Percentiles rank a stretch among this genome's conserved stretches.
phyloP scores from a whole-genome alignment of 768 basidiomycete species.

The Scleroderma bovista region DNA sequence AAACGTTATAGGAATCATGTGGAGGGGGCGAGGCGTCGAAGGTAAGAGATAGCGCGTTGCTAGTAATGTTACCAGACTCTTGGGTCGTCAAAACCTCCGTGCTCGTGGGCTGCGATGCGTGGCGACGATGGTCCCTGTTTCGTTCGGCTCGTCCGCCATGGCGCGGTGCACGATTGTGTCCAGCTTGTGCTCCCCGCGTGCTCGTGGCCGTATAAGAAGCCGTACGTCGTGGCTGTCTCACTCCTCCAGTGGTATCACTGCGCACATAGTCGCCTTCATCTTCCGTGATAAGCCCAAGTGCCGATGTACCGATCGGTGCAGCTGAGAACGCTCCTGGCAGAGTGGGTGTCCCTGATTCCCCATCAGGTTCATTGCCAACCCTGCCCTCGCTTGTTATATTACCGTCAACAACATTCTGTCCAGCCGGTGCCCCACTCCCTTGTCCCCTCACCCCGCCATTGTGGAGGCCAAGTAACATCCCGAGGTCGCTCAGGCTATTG shows the following conservation, averaged over 20 bases:
- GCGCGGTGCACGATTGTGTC: slow-evolving; percentile 14
- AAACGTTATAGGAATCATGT: slow-evolving; percentile 18
- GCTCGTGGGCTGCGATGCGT: slow-evolving; percentile 15
- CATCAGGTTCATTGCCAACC: slow-evolving; percentile 6
- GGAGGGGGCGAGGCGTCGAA: slow-evolving; percentile 31
- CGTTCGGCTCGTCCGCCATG: slow-evolving; percentile 22
- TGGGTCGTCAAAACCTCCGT: slow-evolving; percentile 16
- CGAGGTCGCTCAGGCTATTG: slow-evolving; percentile 24
- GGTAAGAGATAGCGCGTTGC: slow-evolving; percentile 30
- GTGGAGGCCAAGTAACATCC: slow-evolving; percentile 25
- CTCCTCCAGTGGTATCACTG: slow-evolving; percentile 4
- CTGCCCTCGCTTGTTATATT: slow-evolving; percentile 11
- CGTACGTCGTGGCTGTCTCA: slow-evolving; percentile 13
- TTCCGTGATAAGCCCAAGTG: slow-evolving; percentile 28
- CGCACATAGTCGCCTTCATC: slow-evolving; percentile 21
- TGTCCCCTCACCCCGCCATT: slow-evolving; percentile 25
- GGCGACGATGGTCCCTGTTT: slow-evolving; percentile 13
- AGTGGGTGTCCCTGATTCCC: slow-evolving; percentile 16
- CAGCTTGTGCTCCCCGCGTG: slow-evolving; percentile 5
- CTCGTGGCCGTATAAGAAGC: slow-evolving; percentile 16
- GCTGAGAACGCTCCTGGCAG: slow-evolving; percentile 16
- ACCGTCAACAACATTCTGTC: slow-evolving; percentile 10
- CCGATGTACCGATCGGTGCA: slow-evolving; percentile 14
- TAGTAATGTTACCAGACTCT: slow-evolving; percentile 21
- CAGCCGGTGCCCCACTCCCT: slow-evolving; percentile 15